A percentile compares a stretch with the other conserved stretches of the same genome.
phyloP scores from a whole-genome alignment of 306 rosid species.

The Senna siamea region DNA sequence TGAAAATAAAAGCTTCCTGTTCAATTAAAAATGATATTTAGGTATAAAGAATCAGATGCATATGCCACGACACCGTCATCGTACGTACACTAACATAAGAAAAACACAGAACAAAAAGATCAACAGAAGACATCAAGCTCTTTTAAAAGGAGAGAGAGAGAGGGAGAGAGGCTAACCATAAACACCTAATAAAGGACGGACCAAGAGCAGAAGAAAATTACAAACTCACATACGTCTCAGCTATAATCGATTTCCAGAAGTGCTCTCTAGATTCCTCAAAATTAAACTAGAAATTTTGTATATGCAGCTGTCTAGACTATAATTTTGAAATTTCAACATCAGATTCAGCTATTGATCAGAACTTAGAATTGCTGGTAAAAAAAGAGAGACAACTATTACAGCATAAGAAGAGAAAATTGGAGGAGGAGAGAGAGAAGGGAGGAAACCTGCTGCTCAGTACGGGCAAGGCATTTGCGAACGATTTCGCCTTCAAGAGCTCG shows the following conservation, averaged over 20 bases:
- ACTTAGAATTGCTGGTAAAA: neutral
- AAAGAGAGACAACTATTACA: neutral
- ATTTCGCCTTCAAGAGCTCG: conserved; percentile 93
- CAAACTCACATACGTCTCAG: conserved; percentile 4
- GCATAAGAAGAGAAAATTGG: neutral
- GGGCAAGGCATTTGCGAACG: conserved; percentile 95
- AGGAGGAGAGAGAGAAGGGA: neutral
- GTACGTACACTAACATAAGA: too few species aligned
- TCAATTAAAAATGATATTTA: neutral
- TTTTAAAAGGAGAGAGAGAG: neutral
- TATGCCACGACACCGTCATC: too few species aligned
- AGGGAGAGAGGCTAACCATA: neutral
- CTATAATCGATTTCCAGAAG: neutral
- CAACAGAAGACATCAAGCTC: neutral
- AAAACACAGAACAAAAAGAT: conserved; percentile 1
- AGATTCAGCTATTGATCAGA: neutral
- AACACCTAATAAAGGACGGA: neutral
- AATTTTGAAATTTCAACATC: neutral
- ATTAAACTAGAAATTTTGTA: neutral
- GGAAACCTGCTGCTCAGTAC: conserved; percentile 79
- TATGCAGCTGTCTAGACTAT: neutral
- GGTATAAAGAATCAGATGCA: too few species aligned
- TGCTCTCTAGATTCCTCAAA: neutral
- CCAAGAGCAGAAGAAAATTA: neutral
- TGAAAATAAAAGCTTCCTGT: neutral